These are phyloP conservation scores for Magnusiomyces suaveolens DNA, from an alignment of 1,139 yeast genomes.

Conservation along the genomic window DNA sequence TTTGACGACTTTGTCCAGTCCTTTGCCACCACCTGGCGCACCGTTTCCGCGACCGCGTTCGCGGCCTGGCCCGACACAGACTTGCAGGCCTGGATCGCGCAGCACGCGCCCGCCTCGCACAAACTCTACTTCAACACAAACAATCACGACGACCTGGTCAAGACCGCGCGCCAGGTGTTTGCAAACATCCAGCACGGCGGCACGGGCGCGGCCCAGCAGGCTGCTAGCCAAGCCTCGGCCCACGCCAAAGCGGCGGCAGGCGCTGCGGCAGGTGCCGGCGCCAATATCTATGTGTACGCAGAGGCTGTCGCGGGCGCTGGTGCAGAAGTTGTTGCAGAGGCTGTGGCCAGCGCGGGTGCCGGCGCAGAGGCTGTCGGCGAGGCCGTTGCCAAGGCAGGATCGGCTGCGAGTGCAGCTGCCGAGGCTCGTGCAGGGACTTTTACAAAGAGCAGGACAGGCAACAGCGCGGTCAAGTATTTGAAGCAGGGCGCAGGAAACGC, in stretches of 20 bases:
- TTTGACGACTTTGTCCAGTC: background rate
- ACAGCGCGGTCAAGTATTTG: background rate
- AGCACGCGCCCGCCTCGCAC: background rate
- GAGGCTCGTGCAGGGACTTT: background rate
- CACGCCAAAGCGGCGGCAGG: background rate
- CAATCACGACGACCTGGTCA: background rate
- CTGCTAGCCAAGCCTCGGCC: background rate
- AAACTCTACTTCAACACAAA: background rate
- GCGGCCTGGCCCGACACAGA: slow-evolving; percentile 6
- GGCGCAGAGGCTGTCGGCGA: background rate
- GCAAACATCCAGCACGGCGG: background rate
- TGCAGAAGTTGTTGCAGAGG: background rate
- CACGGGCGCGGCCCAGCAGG: background rate
- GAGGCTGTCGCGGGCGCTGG: background rate
- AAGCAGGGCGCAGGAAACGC: background rate
- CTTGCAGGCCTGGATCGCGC: background rate
- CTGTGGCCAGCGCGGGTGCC: background rate
- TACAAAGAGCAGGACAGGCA: background rate
- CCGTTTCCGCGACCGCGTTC: background rate
- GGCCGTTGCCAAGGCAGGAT: background rate
- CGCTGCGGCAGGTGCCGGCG: background rate
- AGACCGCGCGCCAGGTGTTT: background rate
- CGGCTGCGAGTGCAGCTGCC: background rate
- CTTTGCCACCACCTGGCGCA: background rate
- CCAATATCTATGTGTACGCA: background rate